Base-by-base conservation (phyloP, 208 protist genomes). In the Crithidia fasciculata region DNA sequence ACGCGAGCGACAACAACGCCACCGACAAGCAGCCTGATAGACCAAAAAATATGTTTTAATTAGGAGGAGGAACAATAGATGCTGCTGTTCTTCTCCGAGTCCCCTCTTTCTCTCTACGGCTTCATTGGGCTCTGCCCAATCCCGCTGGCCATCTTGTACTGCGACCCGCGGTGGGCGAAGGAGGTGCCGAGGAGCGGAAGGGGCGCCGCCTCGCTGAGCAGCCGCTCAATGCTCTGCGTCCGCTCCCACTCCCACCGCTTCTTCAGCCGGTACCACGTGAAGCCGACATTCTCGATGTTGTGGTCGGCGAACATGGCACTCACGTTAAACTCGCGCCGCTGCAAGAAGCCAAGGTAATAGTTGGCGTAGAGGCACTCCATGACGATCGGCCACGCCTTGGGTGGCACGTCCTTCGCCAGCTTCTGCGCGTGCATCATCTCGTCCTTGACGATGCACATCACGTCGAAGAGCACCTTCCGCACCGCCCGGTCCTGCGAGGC, bases 281-380 rank as follows among this genome's bases (percentile, higher is more conserved):
- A 95, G 28, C 89, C 89, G 3, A 85, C 81, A 74, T 93, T 95
- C 69, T 96, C 87, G 78, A 95, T 91, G 68, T 94, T 93, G 76
- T 94, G 81, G 69, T 96, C 92, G 9, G 89, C 89, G 64, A 95
- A 95, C 89, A 94, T 90, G 19, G 89, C 89, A 71, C 92, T 95
- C 52, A 96, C 92, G 69, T 96, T 92, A 69, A 92, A 95, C 63
- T 94, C 82, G 40, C 84, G 83, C 0, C 88, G 83, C 81, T 96
- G 89, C 52, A 96, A 65, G 47, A 95, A 96, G 44, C 87, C 85
- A 3, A 96, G 76, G 68, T 96, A 95, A 76, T 96, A 96, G 69
- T 96, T 96, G 8, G 92, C 78, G 58, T 95, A 94, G 36, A 87
- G 69, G 62, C 88, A 93, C 72, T 96, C 89, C 89, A 94, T 95